Base-by-base conservation (phyloP, 345 rosid genomes). In the Psidium friedrichsthalianum region DNA sequence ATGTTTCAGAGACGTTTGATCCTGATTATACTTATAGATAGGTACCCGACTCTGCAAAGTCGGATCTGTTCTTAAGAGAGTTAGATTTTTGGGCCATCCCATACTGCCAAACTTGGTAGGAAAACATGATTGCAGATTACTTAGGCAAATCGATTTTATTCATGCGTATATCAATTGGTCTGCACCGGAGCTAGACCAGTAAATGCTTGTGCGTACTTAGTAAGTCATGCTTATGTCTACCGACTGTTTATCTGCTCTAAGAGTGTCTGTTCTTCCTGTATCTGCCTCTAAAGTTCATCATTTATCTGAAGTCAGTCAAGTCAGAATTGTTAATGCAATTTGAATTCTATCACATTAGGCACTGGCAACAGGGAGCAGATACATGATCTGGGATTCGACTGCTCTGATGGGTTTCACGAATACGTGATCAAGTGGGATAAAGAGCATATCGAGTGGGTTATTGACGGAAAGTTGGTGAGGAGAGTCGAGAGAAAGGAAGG, bases 351-450 rank as follows among this genome's bases (percentile, higher is more conserved):
- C 42, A 82, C 42, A n/a, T 8, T 8, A 89, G 93, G 94, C 59
- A 90, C 88, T 9, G 93, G 93, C 78, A 89, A 89, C 81, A 90
- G 89, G 64, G 93, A 90, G 87, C 86, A 88, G 86, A 90, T 90
- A 85, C 93, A 93, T 83, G 92, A 92, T 87, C 91, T 91, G 87
- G 93, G 93, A 11, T 93, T 92, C 61, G 89, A 91, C 86, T 89
- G 84, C 82, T 89, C 93, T 11, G 93, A 91, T 85, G 93, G 91
- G 88, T 93, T 91, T 83, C 95, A 92, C n/a, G 88, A 88, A 88
- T 93, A 90, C 40, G 88, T 83, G 78, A 92, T 92, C 84, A 90
- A 90, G 87, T 93, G 95, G 93, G 84, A 82, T 84, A 93, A 88
- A 40, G 89, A 90, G 78, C 87, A 69, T 51, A 92, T 93, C 36